phyloP scores from a whole-genome alignment of 352 stramenopile species.

The Phytophthora pseudosyringae region DNA sequence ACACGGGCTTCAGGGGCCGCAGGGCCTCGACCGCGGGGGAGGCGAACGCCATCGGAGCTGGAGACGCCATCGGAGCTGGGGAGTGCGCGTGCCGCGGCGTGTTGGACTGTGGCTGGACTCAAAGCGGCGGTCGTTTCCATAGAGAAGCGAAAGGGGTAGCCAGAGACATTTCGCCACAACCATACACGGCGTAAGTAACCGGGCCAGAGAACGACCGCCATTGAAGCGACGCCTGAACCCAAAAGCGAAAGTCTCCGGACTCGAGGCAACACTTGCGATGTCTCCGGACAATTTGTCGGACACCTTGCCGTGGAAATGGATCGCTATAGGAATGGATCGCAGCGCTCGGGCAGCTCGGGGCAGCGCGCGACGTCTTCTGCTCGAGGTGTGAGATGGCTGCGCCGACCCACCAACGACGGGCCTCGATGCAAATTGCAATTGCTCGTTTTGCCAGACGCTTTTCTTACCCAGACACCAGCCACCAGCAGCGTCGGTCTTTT shows the following conservation, averaged over 20 bases:
- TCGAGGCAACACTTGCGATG: conserved; percentile 30
- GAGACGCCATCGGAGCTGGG: neutral
- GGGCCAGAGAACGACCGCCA: conserved; percentile 18
- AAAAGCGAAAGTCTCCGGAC: conserved; percentile 14
- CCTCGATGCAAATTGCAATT: conserved; percentile 12
- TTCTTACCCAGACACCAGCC: conserved; percentile 26
- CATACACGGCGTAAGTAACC: conserved; percentile 40
- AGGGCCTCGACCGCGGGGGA: conserved; percentile 56
- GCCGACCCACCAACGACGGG: conserved; percentile 21
- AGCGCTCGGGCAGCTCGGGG: neutral
- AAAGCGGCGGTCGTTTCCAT: conserved; percentile 23
- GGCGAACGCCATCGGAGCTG: conserved; percentile 47
- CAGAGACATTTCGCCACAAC: conserved; percentile 39
- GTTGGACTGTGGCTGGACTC: conserved; percentile 25
- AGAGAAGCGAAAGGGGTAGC: conserved; percentile 23
- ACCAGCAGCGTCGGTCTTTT: conserved; percentile 10
- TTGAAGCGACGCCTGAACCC: conserved; percentile 22
- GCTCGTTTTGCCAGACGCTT: conserved; percentile 8
- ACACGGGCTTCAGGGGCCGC: conserved; percentile 34
- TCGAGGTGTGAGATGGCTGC: conserved; percentile 21
- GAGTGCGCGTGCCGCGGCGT: conserved; percentile 15
- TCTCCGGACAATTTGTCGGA: conserved; percentile 9
- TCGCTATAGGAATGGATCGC: neutral
- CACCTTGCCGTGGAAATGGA: neutral
- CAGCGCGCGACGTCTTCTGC: conserved; percentile 1